These are phyloP conservation scores for Penicillium sp. DNA, from an alignment of 2,329 filamentous ascomycete species.

Conservation along the genomic window DNA sequence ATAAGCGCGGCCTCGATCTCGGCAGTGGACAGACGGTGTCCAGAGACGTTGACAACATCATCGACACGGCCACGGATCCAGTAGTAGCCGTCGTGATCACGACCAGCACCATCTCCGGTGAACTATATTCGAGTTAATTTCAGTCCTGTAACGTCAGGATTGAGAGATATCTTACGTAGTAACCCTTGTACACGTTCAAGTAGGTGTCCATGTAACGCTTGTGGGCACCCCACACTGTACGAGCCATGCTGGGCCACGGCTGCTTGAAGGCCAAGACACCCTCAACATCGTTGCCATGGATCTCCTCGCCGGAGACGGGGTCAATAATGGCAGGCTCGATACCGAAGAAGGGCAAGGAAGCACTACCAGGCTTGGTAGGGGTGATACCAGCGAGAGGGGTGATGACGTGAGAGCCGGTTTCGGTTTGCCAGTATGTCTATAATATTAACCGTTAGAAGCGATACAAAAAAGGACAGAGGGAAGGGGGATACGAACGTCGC, in stretches of 20 bases:
- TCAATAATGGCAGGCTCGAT: slow-evolving; percentile 98
- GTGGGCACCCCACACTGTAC: slow-evolving; percentile 95
- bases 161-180: slow-evolving; percentile 66
- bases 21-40: slow-evolving; percentile 91
- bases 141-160: neutral
- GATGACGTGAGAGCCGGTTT: slow-evolving; percentile 96
- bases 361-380: slow-evolving; percentile 93
- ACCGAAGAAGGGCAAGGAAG: slow-evolving; percentile 95
- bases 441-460: slow-evolving; percentile 10
- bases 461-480: neutral
- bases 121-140: slow-evolving; percentile 36
- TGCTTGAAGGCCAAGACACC: slow-evolving; percentile 97
- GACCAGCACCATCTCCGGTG: slow-evolving; percentile 76
- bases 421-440: slow-evolving; percentile 99
- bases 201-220: slow-evolving; percentile 99
- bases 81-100: slow-evolving; percentile 98
- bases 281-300: slow-evolving; percentile 93
- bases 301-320: slow-evolving; percentile 88
- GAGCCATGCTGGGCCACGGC: slow-evolving; percentile 96
- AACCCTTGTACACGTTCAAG: slow-evolving; percentile 94
- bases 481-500: slow-evolving; percentile 68
- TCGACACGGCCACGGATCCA: slow-evolving; percentile 99
- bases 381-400: slow-evolving; percentile 88
- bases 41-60: slow-evolving; percentile 96
- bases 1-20: slow-evolving; percentile 97